phyloP scores from a whole-genome alignment of 495 filamentous ascomycete genomes.

The Penicillium cosmopolitanum region DNA sequence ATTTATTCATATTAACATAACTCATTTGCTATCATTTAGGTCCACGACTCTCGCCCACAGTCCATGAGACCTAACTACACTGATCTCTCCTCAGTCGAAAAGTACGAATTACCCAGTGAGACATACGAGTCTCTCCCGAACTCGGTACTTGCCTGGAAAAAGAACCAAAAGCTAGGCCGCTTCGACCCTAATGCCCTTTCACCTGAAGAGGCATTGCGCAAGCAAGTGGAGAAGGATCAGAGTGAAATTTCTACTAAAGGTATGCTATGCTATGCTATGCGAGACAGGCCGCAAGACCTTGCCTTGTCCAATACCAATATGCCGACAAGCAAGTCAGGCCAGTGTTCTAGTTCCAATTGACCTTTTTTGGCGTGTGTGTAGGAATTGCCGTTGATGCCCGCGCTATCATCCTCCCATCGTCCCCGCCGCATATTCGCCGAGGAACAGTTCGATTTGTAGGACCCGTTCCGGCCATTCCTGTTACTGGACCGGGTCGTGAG shows the following conservation, averaged over 20 bases:
- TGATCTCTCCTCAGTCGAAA: constrained; percentile 78
- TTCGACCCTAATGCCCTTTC: constrained; percentile 85
- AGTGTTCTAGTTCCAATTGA: no score
- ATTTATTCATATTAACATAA: neutral
- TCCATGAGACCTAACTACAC: constrained; percentile 73
- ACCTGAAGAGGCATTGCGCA: constrained; percentile 59
- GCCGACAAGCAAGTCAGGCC: no score
- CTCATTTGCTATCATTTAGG: constrained; percentile 46
- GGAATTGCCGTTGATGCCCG: constrained; percentile 39
- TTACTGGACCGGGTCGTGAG: constrained; percentile 38
- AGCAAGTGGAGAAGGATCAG: constrained; percentile 67
- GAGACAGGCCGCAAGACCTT: no score
- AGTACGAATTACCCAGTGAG: constrained; percentile 79
- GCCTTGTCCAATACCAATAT: no score
- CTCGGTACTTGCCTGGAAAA: constrained; percentile 93
- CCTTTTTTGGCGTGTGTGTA: constrained; percentile 24
- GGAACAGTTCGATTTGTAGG: constrained; percentile 87
- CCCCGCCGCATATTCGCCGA: constrained; percentile 65
- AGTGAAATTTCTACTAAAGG: constrained; percentile 61
- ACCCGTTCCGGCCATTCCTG: constrained; percentile 78
- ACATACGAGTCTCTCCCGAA: constrained; percentile 83
- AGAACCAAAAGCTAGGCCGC: constrained; percentile 84
- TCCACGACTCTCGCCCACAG: constrained; percentile 77
- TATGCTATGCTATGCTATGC: constrained; percentile 38
- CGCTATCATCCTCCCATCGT: constrained; percentile 48